Conservation (phyloP, 768 basidiomycete species). For the Mrakia frigida region DNA sequence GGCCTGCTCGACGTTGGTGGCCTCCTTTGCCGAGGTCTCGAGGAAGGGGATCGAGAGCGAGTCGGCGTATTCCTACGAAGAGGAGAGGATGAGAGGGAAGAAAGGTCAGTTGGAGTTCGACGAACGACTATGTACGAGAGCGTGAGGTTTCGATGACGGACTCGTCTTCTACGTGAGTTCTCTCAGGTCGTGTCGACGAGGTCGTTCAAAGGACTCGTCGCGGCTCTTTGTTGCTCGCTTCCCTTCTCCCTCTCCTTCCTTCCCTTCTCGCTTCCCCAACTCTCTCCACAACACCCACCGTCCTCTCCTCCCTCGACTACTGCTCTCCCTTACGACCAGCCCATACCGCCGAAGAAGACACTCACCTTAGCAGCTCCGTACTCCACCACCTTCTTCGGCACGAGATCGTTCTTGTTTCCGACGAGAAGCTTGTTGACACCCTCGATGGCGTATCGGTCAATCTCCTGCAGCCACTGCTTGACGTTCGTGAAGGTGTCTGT, state of each 20-base stretch:
- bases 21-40: conserved; percentile 34
- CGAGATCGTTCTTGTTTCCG: conserved; percentile 34
- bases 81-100: background rate
- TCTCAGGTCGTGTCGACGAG: too few relatives aligned
- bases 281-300: background rate
- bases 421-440: conserved; percentile 34
- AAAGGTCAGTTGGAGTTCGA: background rate
- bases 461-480: conserved; percentile 74
- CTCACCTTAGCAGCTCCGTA: conserved; percentile 77
- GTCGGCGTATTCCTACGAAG: conserved; percentile 32
- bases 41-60: conserved; percentile 34
- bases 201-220: background rate
- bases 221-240: background rate
- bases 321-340: too few relatives aligned
- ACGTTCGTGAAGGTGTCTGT: conserved; percentile 34
- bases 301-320: background rate
- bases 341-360: conserved; percentile 11
- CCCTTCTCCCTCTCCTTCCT: too few relatives aligned
- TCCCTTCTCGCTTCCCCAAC: background rate
- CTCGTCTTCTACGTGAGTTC: too few relatives aligned
- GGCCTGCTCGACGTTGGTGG: conserved; percentile 34
- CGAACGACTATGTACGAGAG: background rate
- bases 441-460: conserved; percentile 55
- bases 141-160: too few relatives aligned
- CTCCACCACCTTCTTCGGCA: conserved; percentile 58